A percentile compares a stretch with the other conserved stretches of the same genome.
Evolutionary conservation across 106 monocot species (phyloP).

Genomic region (Dioscorea alata): DNA sequence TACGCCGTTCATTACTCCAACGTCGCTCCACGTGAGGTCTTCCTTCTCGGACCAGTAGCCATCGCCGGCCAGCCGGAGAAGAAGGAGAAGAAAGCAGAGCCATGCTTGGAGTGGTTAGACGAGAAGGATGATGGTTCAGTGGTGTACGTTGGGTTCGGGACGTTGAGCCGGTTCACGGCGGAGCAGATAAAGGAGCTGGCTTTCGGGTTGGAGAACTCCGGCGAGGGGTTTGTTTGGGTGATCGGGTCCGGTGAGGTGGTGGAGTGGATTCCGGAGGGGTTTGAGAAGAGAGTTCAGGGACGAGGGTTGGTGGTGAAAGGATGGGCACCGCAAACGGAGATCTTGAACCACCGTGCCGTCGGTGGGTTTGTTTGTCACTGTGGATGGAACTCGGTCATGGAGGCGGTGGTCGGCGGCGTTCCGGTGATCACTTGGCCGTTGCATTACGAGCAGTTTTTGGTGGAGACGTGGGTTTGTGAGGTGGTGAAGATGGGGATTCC

Average conservation of each 20-base stretch:
- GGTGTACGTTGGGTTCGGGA: neutral
- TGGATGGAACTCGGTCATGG: constrained; percentile 8
- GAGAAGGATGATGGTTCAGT: neutral
- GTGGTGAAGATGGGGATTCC: too few relatives aligned
- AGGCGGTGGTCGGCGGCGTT: constrained; percentile 1
- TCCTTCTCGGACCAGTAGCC: neutral
- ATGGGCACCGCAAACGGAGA: constrained; percentile 2
- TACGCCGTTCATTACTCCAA: neutral
- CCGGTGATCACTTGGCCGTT: constrained; percentile 7
- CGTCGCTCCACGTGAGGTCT: neutral
- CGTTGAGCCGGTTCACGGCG: too few relatives aligned
- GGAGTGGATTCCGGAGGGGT: neutral
- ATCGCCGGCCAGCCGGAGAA: too few relatives aligned
- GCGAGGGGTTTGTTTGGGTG: neutral
- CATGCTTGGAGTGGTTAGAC: constrained; percentile 1
- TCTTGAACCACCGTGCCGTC: neutral
- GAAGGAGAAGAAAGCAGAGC: neutral
- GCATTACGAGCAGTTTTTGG: too few relatives aligned
- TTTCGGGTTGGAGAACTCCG: constrained; percentile 1
- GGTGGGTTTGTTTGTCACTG: constrained; percentile 9
- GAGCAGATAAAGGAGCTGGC: neutral
- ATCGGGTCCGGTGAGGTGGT: neutral
- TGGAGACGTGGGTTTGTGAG: too few relatives aligned
- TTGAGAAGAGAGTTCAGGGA: neutral
- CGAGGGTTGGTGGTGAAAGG: neutral